Base-by-base conservation (phyloP, 2,329 filamentous ascomycete species). In the Stromatinia cepivora region DNA sequence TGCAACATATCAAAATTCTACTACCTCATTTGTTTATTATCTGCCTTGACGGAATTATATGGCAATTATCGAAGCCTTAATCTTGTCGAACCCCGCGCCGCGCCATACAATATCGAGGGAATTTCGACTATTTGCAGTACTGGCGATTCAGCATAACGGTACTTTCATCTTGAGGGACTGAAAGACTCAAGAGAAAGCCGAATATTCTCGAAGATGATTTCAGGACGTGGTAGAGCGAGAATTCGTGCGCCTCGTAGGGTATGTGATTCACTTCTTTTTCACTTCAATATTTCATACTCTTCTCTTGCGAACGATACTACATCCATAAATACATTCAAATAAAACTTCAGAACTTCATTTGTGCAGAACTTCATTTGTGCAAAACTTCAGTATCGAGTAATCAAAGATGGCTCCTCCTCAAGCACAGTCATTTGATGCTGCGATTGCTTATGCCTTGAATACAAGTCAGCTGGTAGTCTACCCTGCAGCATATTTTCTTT, bases 191-290 rank as follows among this genome's bases (percentile, higher is more conserved):
- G 10, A 31, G 25, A 39, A 61, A 53, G 9, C n/a, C 25, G 46
- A 62, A 53, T 11, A 34, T n/a, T 31, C 25, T 34, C 17, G 53
- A 68, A 72, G 36, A 85, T 85, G 83, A 84, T 85, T 73, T 83
- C 83, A 9, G 83, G 83, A 71, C 80, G 83, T 74, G 83, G 83
- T 69, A 81, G 81, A 77, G 82, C 84, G 57, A 91, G 89, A 77
- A 91, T 92, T 71, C 82, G 89, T 66, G 86, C 89, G 69, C 90
- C 90, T 48, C 83, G 88, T 77, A 84, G 87, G 79, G 90, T 92
- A 83, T 78, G 88, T 84, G 56, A 25, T 36, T 59, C 25, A 9
- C 45, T 56, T 63, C 59, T 6, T 62, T 36, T 56, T 58, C 61
- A 66, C 66, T 56, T 69, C 57, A 62, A 54, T 28, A 34, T 28